Conservation (phyloP, 2,329 filamentous ascomycete species). For the Cladosporium sp. region DNA sequence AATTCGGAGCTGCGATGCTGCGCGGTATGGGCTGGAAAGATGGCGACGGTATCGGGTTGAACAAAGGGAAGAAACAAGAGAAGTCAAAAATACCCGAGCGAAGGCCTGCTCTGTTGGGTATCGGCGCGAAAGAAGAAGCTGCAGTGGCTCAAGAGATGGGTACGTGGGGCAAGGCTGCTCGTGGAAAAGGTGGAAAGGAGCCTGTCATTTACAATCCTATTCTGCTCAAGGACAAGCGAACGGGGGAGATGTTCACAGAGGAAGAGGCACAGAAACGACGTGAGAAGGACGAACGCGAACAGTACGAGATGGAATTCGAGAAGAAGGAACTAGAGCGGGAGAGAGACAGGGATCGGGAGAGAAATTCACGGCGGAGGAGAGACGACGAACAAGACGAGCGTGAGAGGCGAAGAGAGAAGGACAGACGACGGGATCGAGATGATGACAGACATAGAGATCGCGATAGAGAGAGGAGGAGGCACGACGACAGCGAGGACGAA, state of each 20-base stretch:
- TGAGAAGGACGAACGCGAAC: constrained; percentile 46
- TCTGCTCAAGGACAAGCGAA: constrained; percentile 57
- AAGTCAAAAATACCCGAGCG: constrained; percentile 64
- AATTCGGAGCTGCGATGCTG: constrained; percentile 86
- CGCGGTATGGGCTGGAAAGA: constrained; percentile 95
- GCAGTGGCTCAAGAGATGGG: constrained; percentile 66
- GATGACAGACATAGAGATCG: constrained; percentile 14
- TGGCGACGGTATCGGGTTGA: constrained; percentile 55
- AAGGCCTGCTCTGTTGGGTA: constrained; percentile 75
- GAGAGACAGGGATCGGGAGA: constrained; percentile 21
- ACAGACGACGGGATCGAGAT: constrained; percentile 7
- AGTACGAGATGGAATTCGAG: constrained; percentile 40
- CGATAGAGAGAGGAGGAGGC: constrained; percentile 17
- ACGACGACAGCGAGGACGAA: constrained; percentile 25
- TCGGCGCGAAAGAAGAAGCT: constrained; percentile 77
- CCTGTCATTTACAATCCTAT: constrained; percentile 61
- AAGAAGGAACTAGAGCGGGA: constrained; percentile 37
- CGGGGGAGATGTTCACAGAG: constrained; percentile 59
- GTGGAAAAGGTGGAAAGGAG: constrained; percentile 50
- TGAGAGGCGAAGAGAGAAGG: constrained; percentile 7
- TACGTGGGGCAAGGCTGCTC: constrained; percentile 67
- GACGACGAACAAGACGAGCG: constrained; percentile 16
- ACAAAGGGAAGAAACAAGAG: constrained; percentile 36
- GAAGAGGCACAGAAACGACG: constrained; percentile 51
- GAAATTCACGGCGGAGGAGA: constrained; percentile 25